Evolutionary conservation across 2,329 filamentous ascomycete genomes (phyloP), one percentile per base, ranked within the genome.

Genomic region (Trichoderma atroviride): DNA sequence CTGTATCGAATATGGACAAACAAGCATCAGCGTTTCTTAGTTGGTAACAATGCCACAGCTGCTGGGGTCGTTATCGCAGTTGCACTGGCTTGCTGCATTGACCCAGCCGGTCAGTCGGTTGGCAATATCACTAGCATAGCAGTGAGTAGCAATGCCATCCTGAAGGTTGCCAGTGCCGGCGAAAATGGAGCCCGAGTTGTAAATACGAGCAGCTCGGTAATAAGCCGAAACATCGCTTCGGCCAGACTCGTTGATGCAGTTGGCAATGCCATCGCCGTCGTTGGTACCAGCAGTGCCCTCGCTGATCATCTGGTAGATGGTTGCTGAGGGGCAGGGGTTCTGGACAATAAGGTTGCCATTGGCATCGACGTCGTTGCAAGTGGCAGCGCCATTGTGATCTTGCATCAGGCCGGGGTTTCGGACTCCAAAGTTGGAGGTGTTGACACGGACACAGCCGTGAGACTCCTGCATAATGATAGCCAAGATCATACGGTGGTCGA

Each of bases 381-480:
- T 77, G 7, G 75, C 78, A 24, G 64, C 58, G 35, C 80, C 80
- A 61, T 80, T 75, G 70, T 81, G 79, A 29, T 74, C 74, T 65
- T 82, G 80, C 78, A 81, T 80, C 22, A 82, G 77, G 47, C 82
- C 82, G 0, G 82, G 82, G 74, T 84, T 84, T 67, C 70, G 70
- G 22, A 82, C 80, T 19, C 79, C 79, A 71, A 80, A 77, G 75
- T 79, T 74, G 50, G 81, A 82, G 9, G 80, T 81, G 2, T 72
- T 74, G n/a, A 79, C 81, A 27, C 82, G 81, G 24, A 83, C 81
- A 72, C 82, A 83, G 61, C 82, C 82, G 67, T 78, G 78, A 71
- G 79, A 81, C 72, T 84, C 82, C 71, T 84, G 82, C 76, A 84
- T 78, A 37, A 83, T 72, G 65, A 83, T 75, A 19, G 81, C 79